A percentile compares a stretch with the other conserved stretches of the same genome.
phyloP scores from a whole-genome alignment of 495 filamentous ascomycete genomes.

The Podospora fimiseda region DNA sequence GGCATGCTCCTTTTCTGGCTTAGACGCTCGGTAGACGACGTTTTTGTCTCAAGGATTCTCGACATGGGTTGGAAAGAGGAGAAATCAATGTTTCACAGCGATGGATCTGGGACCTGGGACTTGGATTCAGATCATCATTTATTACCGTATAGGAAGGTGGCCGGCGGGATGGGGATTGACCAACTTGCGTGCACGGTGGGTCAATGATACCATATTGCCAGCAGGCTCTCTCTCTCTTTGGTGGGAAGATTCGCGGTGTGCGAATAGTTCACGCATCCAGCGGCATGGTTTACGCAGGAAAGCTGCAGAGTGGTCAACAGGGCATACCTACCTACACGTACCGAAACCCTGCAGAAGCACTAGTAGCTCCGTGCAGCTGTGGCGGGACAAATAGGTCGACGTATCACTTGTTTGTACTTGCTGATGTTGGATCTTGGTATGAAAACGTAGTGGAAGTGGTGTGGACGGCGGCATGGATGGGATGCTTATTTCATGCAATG shows the following conservation, averaged over 20 bases:
- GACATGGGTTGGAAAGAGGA: background rate
- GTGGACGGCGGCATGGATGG: background rate
- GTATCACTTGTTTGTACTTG: background rate
- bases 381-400: background rate
- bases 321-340: background rate
- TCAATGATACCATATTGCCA: no score
- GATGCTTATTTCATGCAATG: background rate
- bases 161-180: background rate
- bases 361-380: conserved; percentile 5
- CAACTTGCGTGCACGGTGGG: no score
- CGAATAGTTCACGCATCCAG: background rate
- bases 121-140: background rate
- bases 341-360: background rate
- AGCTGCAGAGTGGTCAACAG: background rate
- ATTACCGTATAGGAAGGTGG: background rate
- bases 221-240: no score
- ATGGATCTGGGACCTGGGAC: background rate
- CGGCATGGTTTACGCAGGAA: background rate
- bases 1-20: background rate
- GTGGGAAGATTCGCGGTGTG: background rate
- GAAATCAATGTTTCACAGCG: background rate
- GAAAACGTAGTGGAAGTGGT: background rate
- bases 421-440: background rate
- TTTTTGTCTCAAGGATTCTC: background rate
- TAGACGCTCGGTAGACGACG: background rate